Base-by-base conservation (phyloP, 495 filamentous ascomycete genomes). In the Aspergillus cavernicola region DNA sequence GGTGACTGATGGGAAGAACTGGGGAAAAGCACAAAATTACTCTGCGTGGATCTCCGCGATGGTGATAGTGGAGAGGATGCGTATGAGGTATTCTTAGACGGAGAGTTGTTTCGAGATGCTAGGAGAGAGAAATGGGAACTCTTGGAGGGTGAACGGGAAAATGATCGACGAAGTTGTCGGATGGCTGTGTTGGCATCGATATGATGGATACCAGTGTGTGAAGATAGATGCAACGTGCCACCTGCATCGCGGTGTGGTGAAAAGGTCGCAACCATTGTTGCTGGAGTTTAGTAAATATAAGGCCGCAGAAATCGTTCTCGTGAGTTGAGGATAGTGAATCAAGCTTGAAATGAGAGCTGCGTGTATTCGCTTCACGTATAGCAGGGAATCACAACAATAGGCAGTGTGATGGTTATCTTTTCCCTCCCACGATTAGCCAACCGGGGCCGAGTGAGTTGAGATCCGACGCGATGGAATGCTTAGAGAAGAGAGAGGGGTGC, bases 101-200 rank as follows among this genome's bases (percentile, higher is more conserved):
- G 80, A 4, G 81, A 85, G 33, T 76, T 71, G 24, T 74, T 76
- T 48, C 80, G 79, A 15, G 79, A 71, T 23, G 80, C 74, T 37
- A 83, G 71, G 22, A 92, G 66, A 31, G 79, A 80, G 59, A 91
- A 89, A 56, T 77, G 76, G 16, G 81, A 78, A 35, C 76, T 78
- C 64, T 90, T 95, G 8, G 91, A 95, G 9, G 90, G 91, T 9
- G 90, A 95, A 39, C 89, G 79, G 23, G 89, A 95, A 40, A 96
- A 74, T 18, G 91, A 95, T 57, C 90, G 86, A 36, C 90, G 80
- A 36, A 96, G 69, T 56, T 90, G 85, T 56, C 85, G 77, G 45
- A 95, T 85, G 13, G 87, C 82, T 19, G 87, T 82, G 58, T 81
- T 84, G 4, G 88, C 81, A 69, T 92, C 88, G 59, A 89, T 85